These are phyloP conservation scores for Lachnellula cervina DNA, from an alignment of 2,329 filamentous ascomycete species.

Conservation along the genomic window DNA sequence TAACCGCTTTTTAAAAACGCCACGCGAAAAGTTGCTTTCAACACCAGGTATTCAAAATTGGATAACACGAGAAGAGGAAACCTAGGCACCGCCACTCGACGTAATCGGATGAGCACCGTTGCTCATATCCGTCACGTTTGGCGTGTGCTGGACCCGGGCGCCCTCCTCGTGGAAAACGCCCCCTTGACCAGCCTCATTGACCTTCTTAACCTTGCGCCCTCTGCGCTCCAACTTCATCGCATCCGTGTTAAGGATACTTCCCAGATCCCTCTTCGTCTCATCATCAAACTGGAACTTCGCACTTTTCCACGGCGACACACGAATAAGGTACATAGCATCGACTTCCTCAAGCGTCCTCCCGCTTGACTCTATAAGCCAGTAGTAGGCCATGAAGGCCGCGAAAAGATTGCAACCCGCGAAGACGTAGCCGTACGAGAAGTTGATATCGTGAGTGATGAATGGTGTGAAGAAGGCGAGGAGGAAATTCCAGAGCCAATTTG, in stretches of 20 bases:
- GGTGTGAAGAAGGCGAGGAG: constrained; percentile 72
- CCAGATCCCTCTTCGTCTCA: constrained; percentile 7
- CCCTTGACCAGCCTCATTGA: constrained; percentile 47
- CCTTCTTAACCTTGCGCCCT: constrained; percentile 24
- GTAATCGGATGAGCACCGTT: background rate
- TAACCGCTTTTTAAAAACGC: too few relatives aligned
- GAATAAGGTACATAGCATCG: constrained; percentile 25
- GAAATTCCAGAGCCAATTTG: constrained; percentile 71
- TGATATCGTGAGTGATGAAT: constrained; percentile 68
- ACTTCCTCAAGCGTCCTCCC: constrained; percentile 23
- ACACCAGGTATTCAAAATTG: too few relatives aligned
- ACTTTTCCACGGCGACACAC: constrained; percentile 34
- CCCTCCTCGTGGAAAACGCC: constrained; percentile 1
- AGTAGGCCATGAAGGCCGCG: constrained; percentile 63
- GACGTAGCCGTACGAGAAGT: constrained; percentile 65
- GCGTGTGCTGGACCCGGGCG: background rate
- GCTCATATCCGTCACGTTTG: background rate
- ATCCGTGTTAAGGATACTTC: constrained; percentile 24
- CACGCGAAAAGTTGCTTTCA: too few relatives aligned
- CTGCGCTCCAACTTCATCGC: constrained; percentile 15
- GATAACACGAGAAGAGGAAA: too few relatives aligned
- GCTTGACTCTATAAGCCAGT: constrained; percentile 68
- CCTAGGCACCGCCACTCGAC: background rate
- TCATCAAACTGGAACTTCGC: constrained; percentile 15
- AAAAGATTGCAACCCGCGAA: constrained; percentile 68